phyloP scores from a whole-genome alignment of 1,139 yeast species.

The Geotrichum citri-aurantii region DNA sequence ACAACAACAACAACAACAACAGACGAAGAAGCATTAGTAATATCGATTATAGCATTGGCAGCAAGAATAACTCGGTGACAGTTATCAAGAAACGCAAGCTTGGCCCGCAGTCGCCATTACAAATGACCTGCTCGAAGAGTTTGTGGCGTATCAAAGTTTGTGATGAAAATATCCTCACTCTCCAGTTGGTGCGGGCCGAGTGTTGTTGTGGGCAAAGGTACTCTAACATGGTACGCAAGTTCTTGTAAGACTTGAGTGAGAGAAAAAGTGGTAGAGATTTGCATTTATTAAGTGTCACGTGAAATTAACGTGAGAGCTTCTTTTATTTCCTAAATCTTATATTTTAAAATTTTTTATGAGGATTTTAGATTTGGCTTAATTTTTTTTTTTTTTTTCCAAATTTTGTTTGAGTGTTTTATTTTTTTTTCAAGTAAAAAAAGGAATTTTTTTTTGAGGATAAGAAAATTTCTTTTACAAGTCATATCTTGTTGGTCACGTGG shows the following conservation, averaged over 20 bases:
- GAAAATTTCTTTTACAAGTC: too few relatives aligned
- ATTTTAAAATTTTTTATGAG: too few relatives aligned
- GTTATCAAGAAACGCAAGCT: constrained; percentile 11
- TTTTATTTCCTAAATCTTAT: too few relatives aligned
- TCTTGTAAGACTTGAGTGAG: neutral
- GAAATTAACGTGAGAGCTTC: neutral
- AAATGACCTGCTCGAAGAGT: constrained; percentile 12
- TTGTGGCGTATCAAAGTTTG: constrained; percentile 9
- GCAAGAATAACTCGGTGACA: neutral
- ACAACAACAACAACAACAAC: neutral
- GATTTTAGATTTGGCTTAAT: too few relatives aligned
- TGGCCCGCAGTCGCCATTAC: constrained; percentile 15
- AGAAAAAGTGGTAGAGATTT: too few relatives aligned
- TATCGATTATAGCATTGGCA: neutral
- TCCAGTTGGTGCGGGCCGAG: constrained; percentile 13
- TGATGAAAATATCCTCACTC: neutral
- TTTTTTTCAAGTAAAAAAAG: too few relatives aligned
- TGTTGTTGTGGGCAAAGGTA: constrained; percentile 15
- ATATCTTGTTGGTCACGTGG: too few relatives aligned
- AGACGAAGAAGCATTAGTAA: neutral
- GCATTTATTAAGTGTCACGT: neutral
- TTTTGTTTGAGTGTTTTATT: too few relatives aligned
- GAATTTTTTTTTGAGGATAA: too few relatives aligned
- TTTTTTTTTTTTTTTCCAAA: too few relatives aligned
- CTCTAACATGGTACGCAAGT: constrained; percentile 6